Base-by-base conservation (phyloP, 495 filamentous ascomycete species). In the Ascodesmis nigricans region DNA sequence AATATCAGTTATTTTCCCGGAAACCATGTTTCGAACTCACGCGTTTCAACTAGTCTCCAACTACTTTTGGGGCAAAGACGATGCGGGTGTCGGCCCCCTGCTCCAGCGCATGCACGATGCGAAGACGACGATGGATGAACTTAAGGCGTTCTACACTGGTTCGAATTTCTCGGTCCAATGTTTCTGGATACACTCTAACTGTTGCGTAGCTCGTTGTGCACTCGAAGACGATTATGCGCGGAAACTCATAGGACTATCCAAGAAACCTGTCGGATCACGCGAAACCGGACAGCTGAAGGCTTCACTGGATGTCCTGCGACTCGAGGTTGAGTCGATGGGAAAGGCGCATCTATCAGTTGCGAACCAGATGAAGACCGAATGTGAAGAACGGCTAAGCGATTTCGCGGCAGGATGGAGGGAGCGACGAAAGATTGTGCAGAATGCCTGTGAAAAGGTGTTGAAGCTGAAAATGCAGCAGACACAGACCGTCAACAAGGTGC, bases 61-160 rank as follows among this genome's bases (percentile, higher is more conserved):
- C 59, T 95, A 99, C 54, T 99, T 99, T 58, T 99, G 90, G 90
- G 90, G 90, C 40, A 93, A 84, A 63, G 82, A 99, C 54, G 90
- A 99, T 62, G 90, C 90, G 25, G 90, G 90, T 44, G 78, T 95
- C 44, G 63, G 64, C 28, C 90, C 90, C 35, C 69, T 99, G 56
- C 67, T 99, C 26, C 80, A 90, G 52, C 83, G 90, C 50, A 91
- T 99, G 79, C 78, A 84, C 53, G 75, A 73, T 61, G 76, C 90
- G 21, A 99, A 99, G 62, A 65, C 75, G 40, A 93, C 90, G 7
- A 87, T 76, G 54, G 90, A 99, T 50, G 90, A 99, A 55, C 56
- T 99, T 33, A 82, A 81, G 49, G 58, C 67, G 7, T 99, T 95
- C 60, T 99, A 99, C 50, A 73, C 63, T 43, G 65, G 83, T 91